Evolutionary conservation across 1,139 yeast genomes (phyloP).

Genomic region (Hemisphaericaspora subhashii): DNA sequence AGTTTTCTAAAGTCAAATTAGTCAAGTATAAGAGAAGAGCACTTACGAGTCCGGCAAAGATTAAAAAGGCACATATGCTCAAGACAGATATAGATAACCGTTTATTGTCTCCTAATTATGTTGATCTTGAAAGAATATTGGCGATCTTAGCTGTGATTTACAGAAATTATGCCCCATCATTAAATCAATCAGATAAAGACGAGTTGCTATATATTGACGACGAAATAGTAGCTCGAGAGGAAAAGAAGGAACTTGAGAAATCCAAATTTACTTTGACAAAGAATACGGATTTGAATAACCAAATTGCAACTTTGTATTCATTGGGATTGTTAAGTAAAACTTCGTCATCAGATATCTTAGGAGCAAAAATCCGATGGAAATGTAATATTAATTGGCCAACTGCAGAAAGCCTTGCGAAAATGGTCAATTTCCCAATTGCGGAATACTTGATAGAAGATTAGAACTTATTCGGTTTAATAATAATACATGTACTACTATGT

Average conservation of each 20-base stretch:
- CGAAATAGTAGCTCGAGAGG: slow-evolving; percentile 26
- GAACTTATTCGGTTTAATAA: no score
- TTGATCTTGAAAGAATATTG: slow-evolving; percentile 66
- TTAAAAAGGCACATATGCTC: slow-evolving; percentile 38
- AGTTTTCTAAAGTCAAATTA: slow-evolving; percentile 60
- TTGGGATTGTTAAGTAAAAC: slow-evolving; percentile 54
- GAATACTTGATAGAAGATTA: slow-evolving; percentile 42
- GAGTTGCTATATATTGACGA: slow-evolving; percentile 28
- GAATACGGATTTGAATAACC: slow-evolving; percentile 53
- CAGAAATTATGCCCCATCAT: slow-evolving; percentile 35
- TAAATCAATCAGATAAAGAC: slow-evolving; percentile 27
- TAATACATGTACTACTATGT: neutral
- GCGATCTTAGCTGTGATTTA: slow-evolving; percentile 66
- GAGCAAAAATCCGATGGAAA: slow-evolving; percentile 64
- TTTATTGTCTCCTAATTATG: slow-evolving; percentile 58
- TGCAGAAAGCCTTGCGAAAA: slow-evolving; percentile 50
- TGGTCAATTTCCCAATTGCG: slow-evolving; percentile 53
- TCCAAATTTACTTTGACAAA: slow-evolving; percentile 35
- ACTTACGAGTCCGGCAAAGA: slow-evolving; percentile 13
- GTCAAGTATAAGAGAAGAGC: slow-evolving; percentile 40
- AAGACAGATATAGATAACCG: slow-evolving; percentile 52
- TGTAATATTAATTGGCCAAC: slow-evolving; percentile 58
- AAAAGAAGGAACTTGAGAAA: slow-evolving; percentile 35
- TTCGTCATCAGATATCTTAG: slow-evolving; percentile 55
- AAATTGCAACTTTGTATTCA: slow-evolving; percentile 59